phyloP scores from a whole-genome alignment of 2,329 filamentous ascomycete species.

The Phoma sp. region DNA sequence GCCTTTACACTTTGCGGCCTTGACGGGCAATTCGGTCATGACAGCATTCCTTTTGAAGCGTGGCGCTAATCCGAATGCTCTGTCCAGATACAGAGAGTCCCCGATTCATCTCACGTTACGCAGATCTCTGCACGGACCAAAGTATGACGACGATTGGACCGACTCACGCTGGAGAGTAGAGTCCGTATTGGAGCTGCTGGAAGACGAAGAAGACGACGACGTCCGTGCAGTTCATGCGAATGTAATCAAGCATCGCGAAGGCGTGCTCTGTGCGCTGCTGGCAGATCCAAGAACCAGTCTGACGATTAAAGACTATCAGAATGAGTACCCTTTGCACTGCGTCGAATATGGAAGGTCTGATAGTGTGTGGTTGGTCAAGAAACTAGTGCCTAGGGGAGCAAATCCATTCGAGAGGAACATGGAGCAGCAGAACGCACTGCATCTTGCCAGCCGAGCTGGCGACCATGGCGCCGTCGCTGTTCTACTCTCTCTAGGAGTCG shows the following conservation, averaged over 20 bases:
- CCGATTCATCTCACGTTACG: conserved; percentile 7
- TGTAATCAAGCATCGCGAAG: not conserved
- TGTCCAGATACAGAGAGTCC: conserved; percentile 1
- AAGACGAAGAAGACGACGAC: conserved; percentile 3
- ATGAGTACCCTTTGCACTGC: not conserved
- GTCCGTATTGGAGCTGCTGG: conserved; percentile 2
- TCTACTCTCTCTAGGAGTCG: conserved; percentile 16
- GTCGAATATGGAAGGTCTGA: not conserved
- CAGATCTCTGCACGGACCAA: conserved; percentile 5
- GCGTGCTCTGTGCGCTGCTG: conserved; percentile 8
- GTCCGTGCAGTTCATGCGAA: conserved; percentile 1
- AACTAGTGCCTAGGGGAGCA: conserved; percentile 16
- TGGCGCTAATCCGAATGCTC: conserved; percentile 11
- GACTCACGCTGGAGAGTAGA: conserved; percentile 3
- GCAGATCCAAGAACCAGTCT: conserved; percentile 8
- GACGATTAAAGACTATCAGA: conserved; percentile 6
- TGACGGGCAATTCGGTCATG: conserved; percentile 6
- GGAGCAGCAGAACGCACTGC: conserved; percentile 17
- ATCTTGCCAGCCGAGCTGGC: conserved; percentile 15
- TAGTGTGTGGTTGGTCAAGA: conserved; percentile 2
- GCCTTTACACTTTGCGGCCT: conserved; percentile 10
- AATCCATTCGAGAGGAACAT: conserved; percentile 10
- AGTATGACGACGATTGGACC: conserved; percentile 9
- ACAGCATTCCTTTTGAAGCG: conserved; percentile 5
- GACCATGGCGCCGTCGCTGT: conserved; percentile 7